phyloP scores from a whole-genome alignment of 164 flowering plant genomes.

The Liquidambar formosana region DNA sequence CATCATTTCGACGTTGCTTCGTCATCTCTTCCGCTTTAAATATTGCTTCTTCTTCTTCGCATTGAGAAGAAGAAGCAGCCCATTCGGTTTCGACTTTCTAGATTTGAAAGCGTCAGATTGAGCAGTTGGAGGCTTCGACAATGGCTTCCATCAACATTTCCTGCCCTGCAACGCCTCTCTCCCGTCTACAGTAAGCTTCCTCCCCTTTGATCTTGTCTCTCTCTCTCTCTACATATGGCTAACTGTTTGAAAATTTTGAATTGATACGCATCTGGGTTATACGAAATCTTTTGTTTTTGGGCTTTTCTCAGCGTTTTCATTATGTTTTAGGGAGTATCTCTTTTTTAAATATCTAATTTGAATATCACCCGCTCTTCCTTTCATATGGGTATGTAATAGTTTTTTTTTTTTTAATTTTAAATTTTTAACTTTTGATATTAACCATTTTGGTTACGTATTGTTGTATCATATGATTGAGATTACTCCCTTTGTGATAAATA shows the following conservation, averaged over 20 bases:
- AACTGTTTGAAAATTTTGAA: neutral
- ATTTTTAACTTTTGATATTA: neutral
- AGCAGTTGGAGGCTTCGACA: neutral
- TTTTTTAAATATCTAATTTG: neutral
- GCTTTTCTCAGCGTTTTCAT: neutral
- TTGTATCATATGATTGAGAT: neutral
- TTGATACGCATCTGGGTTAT: neutral
- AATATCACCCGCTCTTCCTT: neutral
- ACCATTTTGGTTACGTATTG: neutral
- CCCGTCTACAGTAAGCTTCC: conserved; percentile 30
- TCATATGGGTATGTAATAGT: neutral
- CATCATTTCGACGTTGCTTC: neutral
- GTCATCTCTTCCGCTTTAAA: neutral
- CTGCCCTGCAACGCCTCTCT: conserved; percentile 26
- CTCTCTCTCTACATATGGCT: neutral
- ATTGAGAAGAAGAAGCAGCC: neutral
- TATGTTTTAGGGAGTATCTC: too few relatives aligned
- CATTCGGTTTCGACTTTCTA: neutral
- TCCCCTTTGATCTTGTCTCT: neutral
- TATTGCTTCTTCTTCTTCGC: neutral
- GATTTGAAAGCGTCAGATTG: neutral
- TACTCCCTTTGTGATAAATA: neutral
- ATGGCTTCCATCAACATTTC: conserved; percentile 40
- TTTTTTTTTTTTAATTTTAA: neutral
- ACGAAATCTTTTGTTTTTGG: neutral